Conservation (phyloP, 73 alveolate species). For the Uronychia binucleata region DNA sequence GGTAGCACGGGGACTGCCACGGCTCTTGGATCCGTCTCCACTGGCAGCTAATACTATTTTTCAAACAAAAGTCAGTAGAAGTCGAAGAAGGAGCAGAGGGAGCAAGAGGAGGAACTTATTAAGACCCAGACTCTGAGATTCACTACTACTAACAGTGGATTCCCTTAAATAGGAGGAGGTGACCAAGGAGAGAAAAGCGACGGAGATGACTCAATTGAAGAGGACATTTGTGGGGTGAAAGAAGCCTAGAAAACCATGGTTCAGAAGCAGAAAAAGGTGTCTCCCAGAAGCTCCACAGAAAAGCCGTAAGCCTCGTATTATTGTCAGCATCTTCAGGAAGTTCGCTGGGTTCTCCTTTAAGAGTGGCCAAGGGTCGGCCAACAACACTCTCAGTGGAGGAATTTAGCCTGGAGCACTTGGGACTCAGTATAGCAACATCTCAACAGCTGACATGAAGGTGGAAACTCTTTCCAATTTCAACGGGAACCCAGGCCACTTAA, state of each 20-base stretch:
- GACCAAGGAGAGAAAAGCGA: too few relatives aligned
- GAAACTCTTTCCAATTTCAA: background rate
- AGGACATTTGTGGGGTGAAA: background rate
- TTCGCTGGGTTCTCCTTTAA: background rate
- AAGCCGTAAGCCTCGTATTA: background rate
- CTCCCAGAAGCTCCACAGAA: background rate
- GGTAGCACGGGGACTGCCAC: too few relatives aligned
- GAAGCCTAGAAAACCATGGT: background rate
- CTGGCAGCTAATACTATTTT: too few relatives aligned
- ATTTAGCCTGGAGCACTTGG: constrained; percentile 2
- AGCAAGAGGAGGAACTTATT: too few relatives aligned
- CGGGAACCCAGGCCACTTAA: background rate
- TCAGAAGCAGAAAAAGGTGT: background rate
- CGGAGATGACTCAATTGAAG: background rate
- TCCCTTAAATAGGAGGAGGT: too few relatives aligned
- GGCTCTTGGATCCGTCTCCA: too few relatives aligned
- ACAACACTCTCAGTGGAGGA: background rate
- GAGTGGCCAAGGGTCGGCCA: background rate
- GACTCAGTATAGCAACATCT: background rate
- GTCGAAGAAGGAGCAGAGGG: too few relatives aligned
- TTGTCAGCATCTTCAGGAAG: background rate
- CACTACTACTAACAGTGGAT: too few relatives aligned
- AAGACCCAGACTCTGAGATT: too few relatives aligned
- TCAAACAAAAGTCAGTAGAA: too few relatives aligned
- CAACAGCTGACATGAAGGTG: background rate